Percentiles rank a stretch among this genome's conserved stretches.
Conservation (phyloP, 2,329 filamentous ascomycete genomes). For the Penicillium digitatum region DNA sequence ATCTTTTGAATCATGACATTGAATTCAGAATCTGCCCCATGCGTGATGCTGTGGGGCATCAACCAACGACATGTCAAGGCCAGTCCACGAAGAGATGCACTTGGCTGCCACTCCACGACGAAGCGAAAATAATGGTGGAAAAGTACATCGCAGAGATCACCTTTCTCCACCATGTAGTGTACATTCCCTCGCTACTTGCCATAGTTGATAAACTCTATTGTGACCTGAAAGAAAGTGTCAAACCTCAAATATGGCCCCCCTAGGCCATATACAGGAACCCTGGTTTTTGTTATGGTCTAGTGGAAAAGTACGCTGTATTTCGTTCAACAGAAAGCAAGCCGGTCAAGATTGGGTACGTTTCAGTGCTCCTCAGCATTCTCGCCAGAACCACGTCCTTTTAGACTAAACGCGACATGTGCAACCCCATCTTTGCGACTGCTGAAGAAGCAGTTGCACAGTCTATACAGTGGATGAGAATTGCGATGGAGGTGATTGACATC, state of each 20-base stretch:
- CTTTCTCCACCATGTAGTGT: constrained; percentile 36
- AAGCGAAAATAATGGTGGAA: constrained; percentile 32
- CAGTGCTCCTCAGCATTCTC: constrained; percentile 33
- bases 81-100: constrained; percentile 19
- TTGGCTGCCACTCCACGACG: constrained; percentile 35
- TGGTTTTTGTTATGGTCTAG: no score
- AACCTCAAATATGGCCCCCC: no score
- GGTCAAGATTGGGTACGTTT: constrained; percentile 26
- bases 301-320: no score
- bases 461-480: constrained; percentile 28
- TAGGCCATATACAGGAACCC: no score
- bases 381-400: constrained; percentile 33
- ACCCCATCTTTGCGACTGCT: constrained; percentile 13
- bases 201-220: constrained; percentile 30
- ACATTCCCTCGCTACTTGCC: constrained; percentile 27
- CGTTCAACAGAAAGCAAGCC: constrained; percentile 15
- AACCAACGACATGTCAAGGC: background rate
- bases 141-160: constrained; percentile 33
- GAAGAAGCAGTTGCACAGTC: constrained; percentile 29
- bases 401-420: constrained; percentile 20
- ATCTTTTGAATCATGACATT: constrained; percentile 3
- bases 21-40: constrained; percentile 16
- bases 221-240: constrained; percentile 16
- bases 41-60: background rate
- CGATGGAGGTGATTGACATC: constrained; percentile 34